Percentiles rank a stretch among this genome's conserved stretches.
phyloP scores from a whole-genome alignment of 192 early-diverging fungal species.

The Geosiphon pyriformis region DNA sequence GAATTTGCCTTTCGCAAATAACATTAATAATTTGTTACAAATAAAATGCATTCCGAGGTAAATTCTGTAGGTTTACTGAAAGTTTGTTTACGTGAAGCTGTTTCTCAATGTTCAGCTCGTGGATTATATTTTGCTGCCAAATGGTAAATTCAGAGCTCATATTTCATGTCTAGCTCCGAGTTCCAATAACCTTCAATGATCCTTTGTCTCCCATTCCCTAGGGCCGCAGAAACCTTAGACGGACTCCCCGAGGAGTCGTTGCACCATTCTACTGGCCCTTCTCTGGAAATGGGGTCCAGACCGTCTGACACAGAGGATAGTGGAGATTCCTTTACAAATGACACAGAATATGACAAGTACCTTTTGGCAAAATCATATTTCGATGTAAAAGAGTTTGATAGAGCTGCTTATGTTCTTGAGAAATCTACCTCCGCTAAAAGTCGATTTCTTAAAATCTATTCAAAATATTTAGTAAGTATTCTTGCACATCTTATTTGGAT shows the following conservation, averaged over 20 bases:
- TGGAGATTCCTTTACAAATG: neutral
- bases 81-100: conserved; percentile 47
- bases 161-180: neutral
- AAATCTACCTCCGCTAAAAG: conserved; percentile 45
- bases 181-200: neutral
- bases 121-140: conserved; percentile 68
- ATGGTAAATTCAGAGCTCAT: conserved; percentile 46
- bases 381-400: conserved; percentile 67
- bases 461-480: conserved; percentile 62
- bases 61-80: conserved; percentile 26
- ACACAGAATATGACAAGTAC: conserved; percentile 39
- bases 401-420: conserved; percentile 47
- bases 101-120: conserved; percentile 60
- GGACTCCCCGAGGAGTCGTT: conserved; percentile 24
- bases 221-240: conserved; percentile 49
- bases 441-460: conserved; percentile 74
- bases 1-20: too few species aligned
- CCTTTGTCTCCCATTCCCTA: conserved; percentile 16
- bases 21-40: too few species aligned
- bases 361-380: conserved; percentile 68
- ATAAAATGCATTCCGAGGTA: too few species aligned
- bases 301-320: neutral
- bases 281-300: neutral
- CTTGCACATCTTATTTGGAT: too few species aligned
- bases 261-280: neutral